Conservation (phyloP, 164 flowering plant genomes). For the Sedum album region DNA sequence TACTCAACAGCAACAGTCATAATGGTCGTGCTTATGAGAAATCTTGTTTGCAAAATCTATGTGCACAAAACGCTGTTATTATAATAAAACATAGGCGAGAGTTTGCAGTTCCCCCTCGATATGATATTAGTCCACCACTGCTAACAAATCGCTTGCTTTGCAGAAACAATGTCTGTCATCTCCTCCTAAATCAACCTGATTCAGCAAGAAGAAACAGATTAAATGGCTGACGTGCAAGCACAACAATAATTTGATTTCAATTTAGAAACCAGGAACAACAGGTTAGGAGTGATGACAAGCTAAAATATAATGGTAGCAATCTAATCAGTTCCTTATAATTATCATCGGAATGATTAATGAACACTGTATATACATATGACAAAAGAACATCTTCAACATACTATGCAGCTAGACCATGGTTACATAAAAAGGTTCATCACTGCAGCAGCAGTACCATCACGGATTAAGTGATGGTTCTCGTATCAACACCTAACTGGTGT, state of each 20-base stretch:
- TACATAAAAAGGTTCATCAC: neutral
- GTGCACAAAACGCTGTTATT: neutral
- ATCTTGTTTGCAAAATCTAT: too few species aligned
- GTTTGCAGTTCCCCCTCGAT: neutral
- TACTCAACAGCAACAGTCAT: too few species aligned
- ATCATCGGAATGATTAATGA: neutral
- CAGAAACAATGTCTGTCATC: slow-evolving; percentile 70
- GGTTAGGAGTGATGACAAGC: neutral
- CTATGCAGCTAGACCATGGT: neutral
- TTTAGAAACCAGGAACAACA: neutral
- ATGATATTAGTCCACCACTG: slow-evolving; percentile 49
- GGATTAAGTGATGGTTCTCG: neutral
- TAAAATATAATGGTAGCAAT: neutral
- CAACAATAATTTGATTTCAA: too few species aligned
- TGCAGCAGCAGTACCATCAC: neutral
- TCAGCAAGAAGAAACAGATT: neutral
- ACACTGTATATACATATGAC: neutral
- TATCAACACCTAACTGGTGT: neutral
- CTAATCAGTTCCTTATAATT: neutral
- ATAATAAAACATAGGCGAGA: neutral
- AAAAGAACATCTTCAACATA: neutral
- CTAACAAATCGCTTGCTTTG: slow-evolving; percentile 66
- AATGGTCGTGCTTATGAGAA: too few species aligned
- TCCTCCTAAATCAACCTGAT: slow-evolving; percentile 77
- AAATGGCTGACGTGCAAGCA: neutral